Conservation (phyloP, 2,329 filamentous ascomycete genomes). For the Paramyrothecium roridum region DNA sequence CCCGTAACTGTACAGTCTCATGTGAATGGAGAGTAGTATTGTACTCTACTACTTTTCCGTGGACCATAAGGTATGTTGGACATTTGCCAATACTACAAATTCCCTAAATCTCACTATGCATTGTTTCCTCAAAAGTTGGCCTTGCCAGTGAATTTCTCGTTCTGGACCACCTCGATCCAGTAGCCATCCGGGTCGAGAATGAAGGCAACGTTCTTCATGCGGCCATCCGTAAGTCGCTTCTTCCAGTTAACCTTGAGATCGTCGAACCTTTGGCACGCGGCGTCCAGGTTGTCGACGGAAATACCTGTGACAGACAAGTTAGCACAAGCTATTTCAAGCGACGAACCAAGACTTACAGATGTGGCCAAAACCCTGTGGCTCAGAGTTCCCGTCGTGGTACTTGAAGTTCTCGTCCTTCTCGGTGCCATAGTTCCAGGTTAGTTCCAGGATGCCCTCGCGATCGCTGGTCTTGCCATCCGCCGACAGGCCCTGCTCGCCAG, state of each 20-base stretch:
- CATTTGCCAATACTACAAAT: too few species aligned
- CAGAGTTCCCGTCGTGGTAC: slow-evolving; percentile 89
- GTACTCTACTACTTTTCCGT: too few species aligned
- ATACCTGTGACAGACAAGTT: slow-evolving; percentile 50
- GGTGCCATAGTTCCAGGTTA: slow-evolving; percentile 82
- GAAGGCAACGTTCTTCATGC: slow-evolving; percentile 93
- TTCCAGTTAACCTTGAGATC: slow-evolving; percentile 82
- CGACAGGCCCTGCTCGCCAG: slow-evolving; percentile 49
- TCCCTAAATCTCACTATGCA: not conserved
- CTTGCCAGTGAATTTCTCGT: slow-evolving; percentile 61
- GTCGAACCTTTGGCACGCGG: slow-evolving; percentile 84
- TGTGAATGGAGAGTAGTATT: too few species aligned
- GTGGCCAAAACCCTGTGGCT: slow-evolving; percentile 93
- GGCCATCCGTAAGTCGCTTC: slow-evolving; percentile 88
- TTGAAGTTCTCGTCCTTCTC: slow-evolving; percentile 81
- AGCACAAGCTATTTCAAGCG: too few species aligned
- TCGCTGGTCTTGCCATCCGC: slow-evolving; percentile 55
- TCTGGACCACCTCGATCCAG: slow-evolving; percentile 80
- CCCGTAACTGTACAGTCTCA: too few species aligned
- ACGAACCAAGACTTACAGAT: slow-evolving; percentile 60
- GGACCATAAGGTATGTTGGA: too few species aligned
- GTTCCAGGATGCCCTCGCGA: slow-evolving; percentile 81
- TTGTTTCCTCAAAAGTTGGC: slow-evolving; percentile 41
- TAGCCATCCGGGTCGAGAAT: slow-evolving; percentile 84
- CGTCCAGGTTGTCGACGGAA: slow-evolving; percentile 82